A percentile compares a stretch with the other conserved stretches of the same genome.
These are phyloP conservation scores for Nicotiana paniculata DNA, from an alignment of 257 asterid species.

Conservation along the genomic window DNA sequence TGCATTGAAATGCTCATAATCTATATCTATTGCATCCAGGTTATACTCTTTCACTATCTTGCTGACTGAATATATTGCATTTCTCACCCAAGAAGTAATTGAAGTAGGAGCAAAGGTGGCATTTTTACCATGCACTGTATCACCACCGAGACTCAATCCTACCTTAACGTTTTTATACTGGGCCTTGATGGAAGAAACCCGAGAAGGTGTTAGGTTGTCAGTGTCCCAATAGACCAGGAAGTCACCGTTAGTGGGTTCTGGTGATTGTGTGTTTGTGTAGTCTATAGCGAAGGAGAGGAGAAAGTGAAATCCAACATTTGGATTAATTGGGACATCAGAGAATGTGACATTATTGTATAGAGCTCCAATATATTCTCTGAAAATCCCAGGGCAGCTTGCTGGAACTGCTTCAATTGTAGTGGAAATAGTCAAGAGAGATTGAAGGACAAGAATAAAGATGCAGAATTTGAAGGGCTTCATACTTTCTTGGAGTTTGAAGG, in stretches of 20 bases:
- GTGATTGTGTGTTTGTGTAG: slow-evolving; percentile 34
- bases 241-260: slow-evolving; percentile 51
- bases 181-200: slow-evolving; percentile 46
- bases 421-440: slow-evolving; percentile 6
- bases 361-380: slow-evolving; percentile 70
- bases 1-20: slow-evolving; percentile 58
- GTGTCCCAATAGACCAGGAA: slow-evolving; percentile 57
- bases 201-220: slow-evolving; percentile 44
- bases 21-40: slow-evolving; percentile 69
- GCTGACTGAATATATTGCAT: slow-evolving; percentile 56
- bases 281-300: slow-evolving; percentile 71
- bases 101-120: slow-evolving; percentile 47
- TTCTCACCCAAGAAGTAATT: slow-evolving; percentile 47
- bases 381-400: slow-evolving; percentile 26
- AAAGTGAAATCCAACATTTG: slow-evolving; percentile 47
- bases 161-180: slow-evolving; percentile 51
- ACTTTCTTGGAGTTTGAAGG: background rate
- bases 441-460: slow-evolving; percentile 26
- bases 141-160: slow-evolving; percentile 67
- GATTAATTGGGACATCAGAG: slow-evolving; percentile 41
- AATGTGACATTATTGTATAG: slow-evolving; percentile 36
- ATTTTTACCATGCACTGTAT: slow-evolving; percentile 17
- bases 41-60: slow-evolving; percentile 37
- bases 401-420: slow-evolving; percentile 16
- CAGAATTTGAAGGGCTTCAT: slow-evolving; percentile 32